phyloP scores from a whole-genome alignment of 2,329 filamentous ascomycete genomes.

The Fusarium verticillioides region DNA sequence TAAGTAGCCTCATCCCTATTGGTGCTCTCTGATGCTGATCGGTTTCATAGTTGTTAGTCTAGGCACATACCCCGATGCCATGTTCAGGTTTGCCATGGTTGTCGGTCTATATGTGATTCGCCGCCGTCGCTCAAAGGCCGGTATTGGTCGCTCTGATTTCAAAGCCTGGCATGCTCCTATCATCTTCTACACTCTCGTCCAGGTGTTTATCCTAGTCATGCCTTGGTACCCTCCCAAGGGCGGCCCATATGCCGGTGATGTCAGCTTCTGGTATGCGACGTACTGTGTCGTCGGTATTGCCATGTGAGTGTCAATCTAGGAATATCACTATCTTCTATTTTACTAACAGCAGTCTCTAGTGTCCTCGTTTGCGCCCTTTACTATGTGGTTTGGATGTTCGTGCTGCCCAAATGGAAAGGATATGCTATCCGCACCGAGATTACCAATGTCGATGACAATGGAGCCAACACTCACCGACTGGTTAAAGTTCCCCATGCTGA shows the following conservation, averaged over 20 bases:
- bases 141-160: slow-evolving; percentile 63
- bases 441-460: slow-evolving; percentile 54
- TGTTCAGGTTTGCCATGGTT: slow-evolving; percentile 68
- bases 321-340: accelerated
- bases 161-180: slow-evolving; percentile 68
- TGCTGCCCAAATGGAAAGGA: slow-evolving; percentile 62
- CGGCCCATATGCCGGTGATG: slow-evolving; percentile 69
- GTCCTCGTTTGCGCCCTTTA: slow-evolving; percentile 65
- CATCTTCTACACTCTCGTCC: slow-evolving; percentile 68
- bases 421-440: slow-evolving; percentile 68
- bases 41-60: slow-evolving; percentile 61
- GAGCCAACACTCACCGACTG: slow-evolving; percentile 58
- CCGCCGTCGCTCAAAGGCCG: slow-evolving; percentile 61
- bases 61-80: slow-evolving; percentile 65
- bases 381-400: slow-evolving; percentile 68
- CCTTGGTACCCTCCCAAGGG: slow-evolving; percentile 76
- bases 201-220: slow-evolving; percentile 73
- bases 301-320: slow-evolving; percentile 61
- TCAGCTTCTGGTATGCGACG: slow-evolving; percentile 80
- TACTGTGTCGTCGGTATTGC: slow-evolving; percentile 73
- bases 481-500: slow-evolving; percentile 64
- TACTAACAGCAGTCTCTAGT: slow-evolving; percentile 44
- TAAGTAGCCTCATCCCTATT: slow-evolving; percentile 37
- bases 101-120: slow-evolving; percentile 69
- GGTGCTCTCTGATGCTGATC: no score